A percentile compares a stretch with the other conserved stretches of the same genome.
Evolutionary conservation across 108 stramenopile genomes (phyloP).

Genomic region (Cylindrotheca closterium): DNA sequence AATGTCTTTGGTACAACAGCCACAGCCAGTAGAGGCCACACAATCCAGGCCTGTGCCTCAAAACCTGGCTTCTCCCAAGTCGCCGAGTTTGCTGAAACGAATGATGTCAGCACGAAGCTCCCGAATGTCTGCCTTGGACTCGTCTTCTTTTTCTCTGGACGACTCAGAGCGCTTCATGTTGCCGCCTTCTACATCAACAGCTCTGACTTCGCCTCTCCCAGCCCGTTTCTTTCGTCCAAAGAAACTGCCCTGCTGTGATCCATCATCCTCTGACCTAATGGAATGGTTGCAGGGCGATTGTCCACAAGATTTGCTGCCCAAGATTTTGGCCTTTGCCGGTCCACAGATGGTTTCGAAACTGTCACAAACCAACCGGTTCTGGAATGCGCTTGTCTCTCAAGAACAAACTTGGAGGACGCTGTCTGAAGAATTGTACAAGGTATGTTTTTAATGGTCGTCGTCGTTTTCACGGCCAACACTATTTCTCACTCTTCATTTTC

Average conservation of each 20-base stretch:
- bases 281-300: constrained; percentile 41
- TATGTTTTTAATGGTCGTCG: constrained; percentile 18
- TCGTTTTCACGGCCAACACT: neutral
- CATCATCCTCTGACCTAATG: constrained; percentile 13
- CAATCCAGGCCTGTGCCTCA: no score
- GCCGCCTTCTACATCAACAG: no score
- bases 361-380: constrained; percentile 55
- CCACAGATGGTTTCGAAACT: constrained; percentile 51
- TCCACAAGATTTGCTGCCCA: constrained; percentile 65
- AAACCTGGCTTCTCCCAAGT: no score
- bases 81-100: no score
- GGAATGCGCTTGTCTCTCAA: constrained; percentile 59
- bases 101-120: no score
- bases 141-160: no score
- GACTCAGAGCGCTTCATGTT: no score
- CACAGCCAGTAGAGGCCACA: no score
- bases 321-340: constrained; percentile 72
- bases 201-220: neutral
- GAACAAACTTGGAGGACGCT: constrained; percentile 69
- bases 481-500: neutral
- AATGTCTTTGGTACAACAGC: no score
- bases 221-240: neutral
- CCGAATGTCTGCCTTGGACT: no score
- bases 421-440: constrained; percentile 79
- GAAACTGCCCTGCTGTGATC: neutral